A percentile compares a stretch with the other conserved stretches of the same genome.
Evolutionary conservation across 192 early-diverging fungal genomes (phyloP).

Genomic region (Gryganskiella cystojenkinii): DNA sequence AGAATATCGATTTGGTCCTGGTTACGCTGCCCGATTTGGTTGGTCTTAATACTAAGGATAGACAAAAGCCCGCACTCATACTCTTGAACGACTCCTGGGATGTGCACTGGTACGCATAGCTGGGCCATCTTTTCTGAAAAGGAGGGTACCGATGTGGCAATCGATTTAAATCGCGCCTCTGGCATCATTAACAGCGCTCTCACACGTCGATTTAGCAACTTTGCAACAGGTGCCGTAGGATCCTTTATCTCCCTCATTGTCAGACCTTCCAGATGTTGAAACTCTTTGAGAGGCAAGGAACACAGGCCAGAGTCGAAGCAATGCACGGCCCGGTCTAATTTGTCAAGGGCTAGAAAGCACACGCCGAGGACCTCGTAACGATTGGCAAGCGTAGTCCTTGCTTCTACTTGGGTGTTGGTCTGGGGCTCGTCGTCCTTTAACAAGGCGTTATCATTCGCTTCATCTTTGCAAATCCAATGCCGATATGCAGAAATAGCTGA

Average conservation of each 20-base stretch:
- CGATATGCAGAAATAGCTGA: constrained; percentile 15
- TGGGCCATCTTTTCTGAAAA: constrained; percentile 16
- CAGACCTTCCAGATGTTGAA: constrained; percentile 16
- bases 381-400: constrained; percentile 14
- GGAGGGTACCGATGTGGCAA: neutral
- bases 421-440: neutral
- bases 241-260: constrained; percentile 2
- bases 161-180: constrained; percentile 8
- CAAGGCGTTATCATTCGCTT: neutral
- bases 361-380: constrained; percentile 44
- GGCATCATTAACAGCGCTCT: constrained; percentile 21
- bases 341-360: constrained; percentile 18
- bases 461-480: constrained; percentile 11
- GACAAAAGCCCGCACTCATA: constrained; percentile 28
- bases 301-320: constrained; percentile 28
- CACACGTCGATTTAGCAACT: constrained; percentile 25
- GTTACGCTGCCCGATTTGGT: constrained; percentile 11
- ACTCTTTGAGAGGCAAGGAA: constrained; percentile 12
- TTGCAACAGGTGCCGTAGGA: constrained; percentile 21
- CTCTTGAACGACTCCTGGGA: constrained; percentile 37
- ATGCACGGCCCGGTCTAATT: constrained; percentile 2
- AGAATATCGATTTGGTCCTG: constrained; percentile 30
- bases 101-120: constrained; percentile 1
- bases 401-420: neutral
- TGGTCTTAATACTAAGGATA: constrained; percentile 14